Conservation (phyloP, 1,284 basidiomycete genomes). For the Ustilago vetiveriae region DNA sequence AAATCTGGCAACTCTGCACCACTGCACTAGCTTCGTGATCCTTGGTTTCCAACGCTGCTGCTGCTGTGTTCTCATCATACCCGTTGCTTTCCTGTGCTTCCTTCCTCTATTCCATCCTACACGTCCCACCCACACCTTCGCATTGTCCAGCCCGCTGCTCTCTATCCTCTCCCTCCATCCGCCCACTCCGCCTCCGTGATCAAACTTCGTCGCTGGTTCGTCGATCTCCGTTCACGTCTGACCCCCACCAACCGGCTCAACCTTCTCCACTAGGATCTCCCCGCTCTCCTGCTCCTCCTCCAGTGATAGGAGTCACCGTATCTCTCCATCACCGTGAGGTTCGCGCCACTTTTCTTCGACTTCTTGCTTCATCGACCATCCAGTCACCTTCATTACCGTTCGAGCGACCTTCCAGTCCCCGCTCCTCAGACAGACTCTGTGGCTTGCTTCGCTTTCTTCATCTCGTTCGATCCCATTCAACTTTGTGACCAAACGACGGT, state of each 20-base stretch:
- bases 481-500: too few species aligned
- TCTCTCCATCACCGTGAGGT: too few species aligned
- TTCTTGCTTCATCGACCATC: neutral
- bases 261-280: too few species aligned
- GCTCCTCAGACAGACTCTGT: conserved; percentile 38
- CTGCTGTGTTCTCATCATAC: neutral
- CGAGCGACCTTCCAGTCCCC: conserved; percentile 5
- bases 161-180: neutral
- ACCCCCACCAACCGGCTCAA: neutral
- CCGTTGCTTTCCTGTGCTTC: neutral
- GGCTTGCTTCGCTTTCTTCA: conserved; percentile 21
- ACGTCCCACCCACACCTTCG: too few species aligned
- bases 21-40: too few species aligned
- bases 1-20: neutral
- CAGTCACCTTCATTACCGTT: conserved; percentile 10
- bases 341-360: too few species aligned
- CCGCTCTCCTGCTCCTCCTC: too few species aligned
- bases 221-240: conserved; percentile 4
- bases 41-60: neutral
- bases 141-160: too few species aligned
- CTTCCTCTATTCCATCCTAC: too few species aligned
- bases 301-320: too few species aligned
- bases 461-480: too few species aligned
- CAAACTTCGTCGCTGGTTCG: conserved; percentile 33
- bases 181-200: too few species aligned